These are phyloP conservation scores for Nothomitra cinnamomea DNA, from an alignment of 2,329 filamentous ascomycete species.

Conservation along the genomic window DNA sequence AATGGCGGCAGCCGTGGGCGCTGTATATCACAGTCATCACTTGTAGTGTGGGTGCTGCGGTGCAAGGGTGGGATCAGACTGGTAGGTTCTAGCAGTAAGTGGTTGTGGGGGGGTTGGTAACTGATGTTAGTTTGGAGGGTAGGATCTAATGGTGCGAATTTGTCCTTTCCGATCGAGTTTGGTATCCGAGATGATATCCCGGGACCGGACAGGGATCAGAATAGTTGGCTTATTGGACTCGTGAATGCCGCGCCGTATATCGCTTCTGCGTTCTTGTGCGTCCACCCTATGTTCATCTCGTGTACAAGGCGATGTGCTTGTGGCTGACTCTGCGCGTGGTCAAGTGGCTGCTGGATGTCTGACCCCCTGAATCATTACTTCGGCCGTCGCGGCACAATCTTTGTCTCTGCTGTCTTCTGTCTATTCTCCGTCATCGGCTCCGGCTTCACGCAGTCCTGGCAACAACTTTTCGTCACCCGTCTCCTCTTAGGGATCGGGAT, in stretches of 20 bases:
- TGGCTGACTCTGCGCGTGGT: constrained; percentile 4
- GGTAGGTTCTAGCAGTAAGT: constrained; percentile 7
- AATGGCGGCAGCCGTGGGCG: constrained; percentile 30
- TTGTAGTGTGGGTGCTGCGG: constrained; percentile 33
- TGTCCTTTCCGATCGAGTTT: constrained; percentile 30
- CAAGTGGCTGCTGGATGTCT: constrained; percentile 15
- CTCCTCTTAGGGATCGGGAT: constrained; percentile 22
- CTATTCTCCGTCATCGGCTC: constrained; percentile 16
- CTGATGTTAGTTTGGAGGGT: constrained; percentile 39
- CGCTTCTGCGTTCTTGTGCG: constrained; percentile 22
- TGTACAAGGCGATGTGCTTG: not conserved
- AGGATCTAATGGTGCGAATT: constrained; percentile 35
- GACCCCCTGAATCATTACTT: constrained; percentile 17
- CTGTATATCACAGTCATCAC: constrained; percentile 34
- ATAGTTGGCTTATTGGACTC: constrained; percentile 46
- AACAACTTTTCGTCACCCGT: constrained; percentile 15
- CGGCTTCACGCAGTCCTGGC: constrained; percentile 15
- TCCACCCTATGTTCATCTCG: not conserved
- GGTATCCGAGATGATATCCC: constrained; percentile 28
- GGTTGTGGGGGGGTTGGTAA: constrained; percentile 15
- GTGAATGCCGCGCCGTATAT: constrained; percentile 44
- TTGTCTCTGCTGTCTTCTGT: constrained; percentile 19
- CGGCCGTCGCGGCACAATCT: constrained; percentile 17
- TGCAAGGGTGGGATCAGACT: constrained; percentile 19
- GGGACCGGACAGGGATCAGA: constrained; percentile 25